These are phyloP conservation scores for Pseudogymnoascus sp. DNA, from an alignment of 2,329 filamentous ascomycete genomes.

Conservation along the genomic window DNA sequence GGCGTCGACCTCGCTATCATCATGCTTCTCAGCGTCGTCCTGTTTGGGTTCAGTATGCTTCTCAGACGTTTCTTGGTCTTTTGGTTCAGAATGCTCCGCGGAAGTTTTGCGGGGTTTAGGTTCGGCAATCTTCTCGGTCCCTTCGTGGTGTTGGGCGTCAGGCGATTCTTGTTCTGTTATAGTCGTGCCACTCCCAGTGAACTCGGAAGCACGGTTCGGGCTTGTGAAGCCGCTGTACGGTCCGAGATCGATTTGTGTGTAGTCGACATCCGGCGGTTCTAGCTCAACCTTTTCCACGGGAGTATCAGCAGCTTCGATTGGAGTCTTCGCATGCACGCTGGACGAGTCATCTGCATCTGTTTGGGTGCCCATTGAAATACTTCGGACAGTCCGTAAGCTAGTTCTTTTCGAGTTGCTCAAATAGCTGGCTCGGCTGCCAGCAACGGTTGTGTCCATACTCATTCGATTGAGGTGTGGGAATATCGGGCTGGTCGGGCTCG, in stretches of 20 bases:
- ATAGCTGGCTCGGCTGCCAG: slow-evolving; percentile 62
- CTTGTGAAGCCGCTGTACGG: slow-evolving; percentile 28
- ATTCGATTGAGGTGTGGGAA: slow-evolving; percentile 48
- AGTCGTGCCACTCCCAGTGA: slow-evolving; percentile 18
- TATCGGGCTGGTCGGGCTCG: slow-evolving; percentile 67
- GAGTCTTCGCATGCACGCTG: slow-evolving; percentile 31
- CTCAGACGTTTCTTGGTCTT: slow-evolving; percentile 24
- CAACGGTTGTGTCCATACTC: slow-evolving; percentile 58
- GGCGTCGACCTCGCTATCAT: slow-evolving; percentile 41
- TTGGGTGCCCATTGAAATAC: slow-evolving; percentile 56
- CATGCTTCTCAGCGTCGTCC: slow-evolving; percentile 35
- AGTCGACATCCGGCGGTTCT: slow-evolving; percentile 47
- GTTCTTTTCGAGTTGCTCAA: slow-evolving; percentile 51
- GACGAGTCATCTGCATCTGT: slow-evolving; percentile 47
- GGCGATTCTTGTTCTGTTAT: slow-evolving; percentile 12
- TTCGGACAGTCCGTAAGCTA: slow-evolving; percentile 60
- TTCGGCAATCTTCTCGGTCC: slow-evolving; percentile 29
- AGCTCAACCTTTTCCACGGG: slow-evolving; percentile 35
- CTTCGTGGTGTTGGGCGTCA: slow-evolving; percentile 25
- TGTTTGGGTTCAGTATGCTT: slow-evolving; percentile 28
- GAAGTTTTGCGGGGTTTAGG: slow-evolving; percentile 23
- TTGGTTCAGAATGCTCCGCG: slow-evolving; percentile 28
- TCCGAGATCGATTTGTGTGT: slow-evolving; percentile 49
- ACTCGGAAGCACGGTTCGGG: slow-evolving; percentile 19
- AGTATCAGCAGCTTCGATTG: slow-evolving; percentile 24